Base-by-base conservation (phyloP, 768 basidiomycete genomes). In the Tricholomella constricta region DNA sequence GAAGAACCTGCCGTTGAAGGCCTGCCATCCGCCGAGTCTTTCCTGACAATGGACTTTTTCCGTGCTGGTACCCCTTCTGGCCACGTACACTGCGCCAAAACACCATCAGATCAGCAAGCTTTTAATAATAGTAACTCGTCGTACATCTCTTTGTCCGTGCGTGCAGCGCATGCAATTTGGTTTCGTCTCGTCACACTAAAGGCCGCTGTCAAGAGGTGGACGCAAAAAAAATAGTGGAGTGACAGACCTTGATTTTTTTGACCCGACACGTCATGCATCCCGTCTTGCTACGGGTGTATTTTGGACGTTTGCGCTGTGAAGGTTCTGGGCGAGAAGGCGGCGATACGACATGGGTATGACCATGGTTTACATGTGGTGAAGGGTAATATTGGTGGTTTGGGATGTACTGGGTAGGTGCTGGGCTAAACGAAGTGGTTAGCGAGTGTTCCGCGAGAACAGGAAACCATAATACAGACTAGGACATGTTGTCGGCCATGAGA, bases 221-320 rank as follows among this genome's bases (percentile, higher is more conserved):
- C 35, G 25, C 27, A 44, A 36, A 8, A 32, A 40, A 37, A 31
- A 19, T 53, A n/a, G 35, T 41, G 2, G 51, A n/a, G 41, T 49
- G 49, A 65, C 79, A 48, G 57, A 90, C 91, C 82, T 97, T 97
- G 65, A 98, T 92, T 79, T 96, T 91, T 79, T 95, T 94, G 57
- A 85, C 83, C 62, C 94, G 82, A 79, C 94, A 98, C 37, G 91
- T 94, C 66, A 96, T 73, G 67, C 94, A 98, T 20, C 94, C 94
- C 1, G 93, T 94, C 75, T 96, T 94, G 72, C 90, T 92, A 62
- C 94, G 83, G 57, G 91, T 93, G 62, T 95, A 95, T 77, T 97
- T 97, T 44, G 91, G 91, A 31, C 91, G 86, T 67, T 91, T 91
- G 54, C 90, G 81, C 62, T 79, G 77, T 14, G 76, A 63, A 22